phyloP scores from a whole-genome alignment of 176 grass and related monocot species.

The Zizania latifolia region DNA sequence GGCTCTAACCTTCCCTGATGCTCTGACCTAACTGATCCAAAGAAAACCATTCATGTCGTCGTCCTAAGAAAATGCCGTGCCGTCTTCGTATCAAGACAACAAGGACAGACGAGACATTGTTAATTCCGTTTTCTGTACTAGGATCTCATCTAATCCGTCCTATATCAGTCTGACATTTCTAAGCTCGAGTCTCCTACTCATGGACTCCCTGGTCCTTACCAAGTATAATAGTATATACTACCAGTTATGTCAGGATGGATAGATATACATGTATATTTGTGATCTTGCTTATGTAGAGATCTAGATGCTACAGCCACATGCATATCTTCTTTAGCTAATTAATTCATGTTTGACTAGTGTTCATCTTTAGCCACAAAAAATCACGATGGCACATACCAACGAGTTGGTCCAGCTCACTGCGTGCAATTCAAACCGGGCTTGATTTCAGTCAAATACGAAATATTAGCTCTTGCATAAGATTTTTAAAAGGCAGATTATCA shows the following conservation, averaged over 20 bases:
- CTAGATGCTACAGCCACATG: neutral
- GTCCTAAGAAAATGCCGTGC: neutral
- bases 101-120: neutral
- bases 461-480: neutral
- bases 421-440: neutral
- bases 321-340: neutral
- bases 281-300: neutral
- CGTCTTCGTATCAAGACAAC: neutral
- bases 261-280: neutral
- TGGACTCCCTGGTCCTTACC: neutral
- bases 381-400: neutral
- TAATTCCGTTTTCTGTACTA: neutral
- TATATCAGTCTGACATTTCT: neutral
- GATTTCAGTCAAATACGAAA: conserved; percentile 1
- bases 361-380: neutral
- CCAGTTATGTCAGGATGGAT: neutral
- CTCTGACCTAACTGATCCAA: neutral
- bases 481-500: too few relatives aligned
- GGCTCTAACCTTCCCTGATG: neutral
- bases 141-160: neutral
- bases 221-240: neutral
- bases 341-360: neutral
- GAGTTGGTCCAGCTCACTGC: neutral
- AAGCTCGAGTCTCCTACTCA: neutral
- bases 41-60: too few relatives aligned